Conservation (phyloP, 73 alveolate species). For the Strombidium stylifer region DNA sequence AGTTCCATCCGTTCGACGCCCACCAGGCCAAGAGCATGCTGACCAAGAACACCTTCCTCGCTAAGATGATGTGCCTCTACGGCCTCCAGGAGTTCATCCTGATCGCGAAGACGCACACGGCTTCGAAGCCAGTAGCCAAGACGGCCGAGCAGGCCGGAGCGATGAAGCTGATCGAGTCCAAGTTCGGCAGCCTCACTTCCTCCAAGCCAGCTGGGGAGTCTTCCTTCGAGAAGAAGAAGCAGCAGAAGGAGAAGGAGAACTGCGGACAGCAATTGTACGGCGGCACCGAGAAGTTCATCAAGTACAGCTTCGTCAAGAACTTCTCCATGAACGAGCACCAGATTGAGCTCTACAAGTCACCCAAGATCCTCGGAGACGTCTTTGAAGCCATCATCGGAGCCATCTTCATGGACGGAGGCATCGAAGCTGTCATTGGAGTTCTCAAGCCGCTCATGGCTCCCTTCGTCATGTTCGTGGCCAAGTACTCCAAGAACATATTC, state of each 20-base stretch:
- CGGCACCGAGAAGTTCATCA: constrained; percentile 19
- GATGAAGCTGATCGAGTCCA: too few species aligned
- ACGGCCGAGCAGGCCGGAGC: too few species aligned
- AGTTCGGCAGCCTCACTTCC: too few species aligned
- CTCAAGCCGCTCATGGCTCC: constrained; percentile 35
- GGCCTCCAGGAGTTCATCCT: constrained; percentile 47
- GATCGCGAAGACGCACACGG: background rate
- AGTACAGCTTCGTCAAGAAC: constrained; percentile 6
- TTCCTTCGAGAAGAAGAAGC: too few species aligned
- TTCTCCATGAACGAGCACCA: constrained; percentile 20
- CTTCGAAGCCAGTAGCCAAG: too few species aligned
- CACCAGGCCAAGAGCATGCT: constrained; percentile 37
- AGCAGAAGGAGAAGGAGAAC: constrained; percentile 4
- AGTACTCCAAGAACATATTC: constrained; percentile 26
- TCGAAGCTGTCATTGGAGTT: constrained; percentile 31
- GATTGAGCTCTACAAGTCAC: constrained; percentile 36
- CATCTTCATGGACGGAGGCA: constrained; percentile 49
- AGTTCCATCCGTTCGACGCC: constrained; percentile 40
- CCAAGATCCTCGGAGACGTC: constrained; percentile 58
- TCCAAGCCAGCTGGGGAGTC: too few species aligned
- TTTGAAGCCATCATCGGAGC: constrained; percentile 60
- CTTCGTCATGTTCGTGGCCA: constrained; percentile 33
- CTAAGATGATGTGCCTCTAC: constrained; percentile 39
- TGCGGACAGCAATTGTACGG: too few species aligned
- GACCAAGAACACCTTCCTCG: constrained; percentile 49